A percentile compares a stretch with the other conserved stretches of the same genome.
Evolutionary conservation across 805 yeast species (phyloP).

Genomic region (Zygosaccharomyces siamensis): DNA sequence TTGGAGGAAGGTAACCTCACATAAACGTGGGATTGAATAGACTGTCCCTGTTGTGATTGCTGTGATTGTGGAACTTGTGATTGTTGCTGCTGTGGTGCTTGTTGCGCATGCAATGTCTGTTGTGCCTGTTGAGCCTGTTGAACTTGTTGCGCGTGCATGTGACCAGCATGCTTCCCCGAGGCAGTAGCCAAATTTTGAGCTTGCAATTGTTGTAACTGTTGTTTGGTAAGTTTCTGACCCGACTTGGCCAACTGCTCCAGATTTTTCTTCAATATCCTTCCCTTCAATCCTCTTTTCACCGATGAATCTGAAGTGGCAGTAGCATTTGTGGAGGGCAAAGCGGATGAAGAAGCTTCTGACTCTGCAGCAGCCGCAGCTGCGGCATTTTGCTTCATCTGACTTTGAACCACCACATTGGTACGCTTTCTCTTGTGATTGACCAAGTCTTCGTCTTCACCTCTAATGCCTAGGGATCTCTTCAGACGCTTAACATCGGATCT

Average conservation of each 20-base stretch:
- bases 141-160: constrained; percentile 1
- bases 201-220: constrained; percentile 22
- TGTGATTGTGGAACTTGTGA: constrained; percentile 9
- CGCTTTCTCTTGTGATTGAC: constrained; percentile 68
- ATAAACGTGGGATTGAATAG: constrained; percentile 56
- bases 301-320: constrained; percentile 24
- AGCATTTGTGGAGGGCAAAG: constrained; percentile 6
- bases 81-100: constrained; percentile 1
- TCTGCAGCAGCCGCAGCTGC: constrained; percentile 20
- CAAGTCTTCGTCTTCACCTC: constrained; percentile 81
- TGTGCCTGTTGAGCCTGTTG: constrained; percentile 1
- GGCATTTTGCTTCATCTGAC: constrained; percentile 19
- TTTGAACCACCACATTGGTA: constrained; percentile 18
- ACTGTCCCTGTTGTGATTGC: constrained; percentile 16
- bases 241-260: constrained; percentile 20
- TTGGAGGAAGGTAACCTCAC: constrained; percentile 85
- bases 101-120: constrained; percentile 7
- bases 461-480: constrained; percentile 70
- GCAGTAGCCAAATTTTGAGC: constrained; percentile 12
- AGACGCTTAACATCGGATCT: constrained; percentile 66
- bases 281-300: constrained; percentile 14
- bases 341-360: constrained; percentile 22
- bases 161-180: constrained; percentile 3
- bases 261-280: constrained; percentile 21
- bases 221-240: constrained; percentile 24